These are phyloP conservation scores for Magnaporthiopsis incrustans DNA, from an alignment of 2,329 filamentous ascomycete species.

Conservation along the genomic window DNA sequence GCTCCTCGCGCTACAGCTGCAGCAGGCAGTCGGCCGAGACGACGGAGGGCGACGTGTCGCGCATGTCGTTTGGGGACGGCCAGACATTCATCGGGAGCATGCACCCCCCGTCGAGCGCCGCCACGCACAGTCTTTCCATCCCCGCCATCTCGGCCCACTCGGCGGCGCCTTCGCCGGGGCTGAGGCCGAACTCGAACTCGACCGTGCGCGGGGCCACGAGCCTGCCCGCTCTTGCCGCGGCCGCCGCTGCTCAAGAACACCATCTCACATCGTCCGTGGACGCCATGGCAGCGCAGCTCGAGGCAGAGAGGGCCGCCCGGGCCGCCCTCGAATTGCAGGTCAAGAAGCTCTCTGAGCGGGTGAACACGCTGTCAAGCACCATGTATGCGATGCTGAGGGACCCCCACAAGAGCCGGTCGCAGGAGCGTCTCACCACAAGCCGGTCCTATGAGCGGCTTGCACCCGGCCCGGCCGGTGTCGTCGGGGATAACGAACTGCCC, in stretches of 20 bases:
- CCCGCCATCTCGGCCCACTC: conserved; percentile 10
- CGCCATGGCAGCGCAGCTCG: conserved; percentile 42
- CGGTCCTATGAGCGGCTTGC: conserved; percentile 4
- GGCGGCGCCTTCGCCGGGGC: conserved; percentile 12
- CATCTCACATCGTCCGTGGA: conserved; percentile 19
- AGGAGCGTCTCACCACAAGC: conserved; percentile 17
- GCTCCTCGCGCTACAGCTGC: conserved; percentile 22
- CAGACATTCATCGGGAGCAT: conserved; percentile 37
- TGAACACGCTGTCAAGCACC: conserved; percentile 37
- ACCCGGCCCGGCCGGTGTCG: neutral
- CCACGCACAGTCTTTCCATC: conserved; percentile 19
- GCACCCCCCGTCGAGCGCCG: conserved; percentile 25
- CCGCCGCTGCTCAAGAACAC: conserved; percentile 17
- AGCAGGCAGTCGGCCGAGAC: conserved; percentile 32
- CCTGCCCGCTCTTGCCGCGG: conserved; percentile 31
- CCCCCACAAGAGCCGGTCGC: conserved; percentile 25
- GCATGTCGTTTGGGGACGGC: conserved; percentile 37
- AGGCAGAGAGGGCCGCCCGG: conserved; percentile 48
- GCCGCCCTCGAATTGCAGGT: conserved; percentile 49
- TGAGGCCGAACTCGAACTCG: conserved; percentile 34
- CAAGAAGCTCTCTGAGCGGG: conserved; percentile 39
- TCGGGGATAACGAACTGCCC: neutral
- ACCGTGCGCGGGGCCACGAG: conserved; percentile 41
- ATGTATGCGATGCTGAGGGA: conserved; percentile 29
- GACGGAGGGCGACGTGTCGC: conserved; percentile 20